phyloP scores from a whole-genome alignment of 2,329 filamentous ascomycete genomes.

The Coleophoma crateriformis region DNA sequence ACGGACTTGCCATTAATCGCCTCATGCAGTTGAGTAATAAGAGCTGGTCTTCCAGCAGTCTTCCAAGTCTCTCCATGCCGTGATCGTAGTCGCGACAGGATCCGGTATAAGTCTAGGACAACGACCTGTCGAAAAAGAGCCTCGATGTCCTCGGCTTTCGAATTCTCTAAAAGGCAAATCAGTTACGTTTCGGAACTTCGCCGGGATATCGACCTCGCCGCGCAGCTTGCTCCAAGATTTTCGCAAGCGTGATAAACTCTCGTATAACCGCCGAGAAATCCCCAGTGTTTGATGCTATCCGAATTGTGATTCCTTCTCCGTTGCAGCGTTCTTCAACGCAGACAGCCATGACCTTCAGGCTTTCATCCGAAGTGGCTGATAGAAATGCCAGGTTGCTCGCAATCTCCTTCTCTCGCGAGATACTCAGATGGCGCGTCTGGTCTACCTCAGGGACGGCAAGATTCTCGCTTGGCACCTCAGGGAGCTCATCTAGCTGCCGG shows the following conservation, averaged over 20 bases:
- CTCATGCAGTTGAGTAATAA: conserved; percentile 9
- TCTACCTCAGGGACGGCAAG: neutral
- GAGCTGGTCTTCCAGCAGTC: conserved; percentile 10
- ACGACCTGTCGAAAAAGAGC: conserved; percentile 15
- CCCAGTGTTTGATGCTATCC: conserved; percentile 18
- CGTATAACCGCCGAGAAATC: conserved; percentile 7
- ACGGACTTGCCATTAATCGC: conserved; percentile 8
- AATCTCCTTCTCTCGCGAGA: conserved; percentile 16
- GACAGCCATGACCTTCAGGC: conserved; percentile 16
- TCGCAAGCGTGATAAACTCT: conserved; percentile 13
- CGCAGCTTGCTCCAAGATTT: conserved; percentile 14
- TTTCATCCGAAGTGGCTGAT: conserved; percentile 14
- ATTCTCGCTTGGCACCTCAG: conserved; percentile 7
- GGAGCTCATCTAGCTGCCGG: conserved; percentile 3
- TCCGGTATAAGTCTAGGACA: conserved; percentile 15
- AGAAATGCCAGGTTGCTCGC: conserved; percentile 17
- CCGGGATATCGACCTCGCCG: conserved; percentile 8
- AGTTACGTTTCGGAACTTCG: neutral
- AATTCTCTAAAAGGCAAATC: conserved; percentile 7
- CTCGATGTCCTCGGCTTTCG: conserved; percentile 13
- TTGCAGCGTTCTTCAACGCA: conserved; percentile 17
- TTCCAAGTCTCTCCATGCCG: conserved; percentile 9
- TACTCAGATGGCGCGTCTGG: conserved; percentile 3
- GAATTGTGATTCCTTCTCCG: conserved; percentile 12
- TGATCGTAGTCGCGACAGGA: conserved; percentile 18